phyloP scores from a whole-genome alignment of 148 eudicot species.

The Simmondsia chinensis region DNA sequence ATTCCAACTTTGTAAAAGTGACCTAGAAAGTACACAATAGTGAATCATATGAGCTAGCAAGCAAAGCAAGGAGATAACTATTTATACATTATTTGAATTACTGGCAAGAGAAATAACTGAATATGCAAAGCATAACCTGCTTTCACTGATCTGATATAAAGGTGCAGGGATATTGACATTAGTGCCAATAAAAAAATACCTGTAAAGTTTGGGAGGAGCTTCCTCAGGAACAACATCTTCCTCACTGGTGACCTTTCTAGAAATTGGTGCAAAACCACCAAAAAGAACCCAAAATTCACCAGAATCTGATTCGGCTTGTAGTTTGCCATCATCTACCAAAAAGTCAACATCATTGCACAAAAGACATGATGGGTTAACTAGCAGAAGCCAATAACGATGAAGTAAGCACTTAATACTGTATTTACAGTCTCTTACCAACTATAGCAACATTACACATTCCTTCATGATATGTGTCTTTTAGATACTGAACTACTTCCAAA shows the following conservation, averaged over 20 bases:
- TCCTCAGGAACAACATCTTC: constrained; percentile 81
- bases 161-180: too few species aligned
- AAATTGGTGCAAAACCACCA: constrained; percentile 99
- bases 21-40: too few species aligned
- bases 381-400: neutral
- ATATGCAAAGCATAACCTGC: too few species aligned
- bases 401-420: neutral
- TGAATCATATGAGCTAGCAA: neutral
- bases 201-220: constrained; percentile 59
- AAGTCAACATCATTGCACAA: neutral
- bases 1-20: too few species aligned
- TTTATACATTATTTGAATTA: too few species aligned
- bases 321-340: constrained; percentile 81
- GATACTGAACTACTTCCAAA: constrained; percentile 84
- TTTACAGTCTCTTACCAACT: constrained; percentile 56
- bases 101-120: too few species aligned
- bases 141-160: too few species aligned
- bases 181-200: too few species aligned
- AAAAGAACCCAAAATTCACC: constrained; percentile 97
- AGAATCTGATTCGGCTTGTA: constrained; percentile 93
- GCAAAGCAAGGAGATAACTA: neutral
- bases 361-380: too few species aligned
- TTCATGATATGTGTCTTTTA: constrained; percentile 85
- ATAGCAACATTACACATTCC: constrained; percentile 90
- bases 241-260: constrained; percentile 72